phyloP scores from a whole-genome alignment of 1,284 basidiomycete species.

The Cutaneotrichosporon sp. region DNA sequence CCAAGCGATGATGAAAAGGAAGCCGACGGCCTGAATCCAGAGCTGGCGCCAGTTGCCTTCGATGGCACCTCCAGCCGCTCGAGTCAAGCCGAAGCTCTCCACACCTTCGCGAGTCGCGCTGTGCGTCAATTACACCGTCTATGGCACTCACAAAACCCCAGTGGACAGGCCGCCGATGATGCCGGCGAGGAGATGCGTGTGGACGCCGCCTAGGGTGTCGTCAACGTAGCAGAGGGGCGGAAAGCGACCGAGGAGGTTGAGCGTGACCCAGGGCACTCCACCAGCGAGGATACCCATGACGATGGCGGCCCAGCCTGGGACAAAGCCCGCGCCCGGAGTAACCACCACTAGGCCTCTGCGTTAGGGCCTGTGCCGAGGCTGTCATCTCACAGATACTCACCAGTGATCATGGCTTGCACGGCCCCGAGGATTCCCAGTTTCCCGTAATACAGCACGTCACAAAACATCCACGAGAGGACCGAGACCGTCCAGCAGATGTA shows the following conservation, averaged over 20 bases:
- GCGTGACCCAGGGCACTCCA: not conserved
- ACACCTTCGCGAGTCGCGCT: not conserved
- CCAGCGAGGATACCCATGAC: not conserved
- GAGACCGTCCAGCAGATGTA: constrained; percentile 4
- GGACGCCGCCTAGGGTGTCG: constrained; percentile 2
- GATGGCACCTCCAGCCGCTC: not conserved
- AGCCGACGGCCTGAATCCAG: not conserved
- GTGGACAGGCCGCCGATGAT: not conserved
- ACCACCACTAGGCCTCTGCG: constrained; percentile 1
- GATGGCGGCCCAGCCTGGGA: constrained; percentile 1
- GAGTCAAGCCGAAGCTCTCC: not conserved
- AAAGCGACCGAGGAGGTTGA: constrained; percentile 4
- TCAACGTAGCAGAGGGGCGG: constrained; percentile 2
- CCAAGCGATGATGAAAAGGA: constrained; percentile 3
- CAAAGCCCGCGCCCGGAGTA: not conserved
- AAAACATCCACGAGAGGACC: not conserved
- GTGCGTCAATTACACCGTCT: not conserved
- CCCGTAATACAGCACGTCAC: not conserved
- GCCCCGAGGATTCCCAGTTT: not conserved
- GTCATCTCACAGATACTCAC: not conserved
- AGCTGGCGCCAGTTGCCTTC: not conserved
- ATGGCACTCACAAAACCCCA: not conserved
- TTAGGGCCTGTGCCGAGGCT: not conserved
- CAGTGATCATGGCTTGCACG: constrained; percentile 1
- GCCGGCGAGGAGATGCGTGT: not conserved